These are phyloP conservation scores for Camellia granthamiana DNA, from an alignment of 148 eudicot species.

Conservation along the genomic window DNA sequence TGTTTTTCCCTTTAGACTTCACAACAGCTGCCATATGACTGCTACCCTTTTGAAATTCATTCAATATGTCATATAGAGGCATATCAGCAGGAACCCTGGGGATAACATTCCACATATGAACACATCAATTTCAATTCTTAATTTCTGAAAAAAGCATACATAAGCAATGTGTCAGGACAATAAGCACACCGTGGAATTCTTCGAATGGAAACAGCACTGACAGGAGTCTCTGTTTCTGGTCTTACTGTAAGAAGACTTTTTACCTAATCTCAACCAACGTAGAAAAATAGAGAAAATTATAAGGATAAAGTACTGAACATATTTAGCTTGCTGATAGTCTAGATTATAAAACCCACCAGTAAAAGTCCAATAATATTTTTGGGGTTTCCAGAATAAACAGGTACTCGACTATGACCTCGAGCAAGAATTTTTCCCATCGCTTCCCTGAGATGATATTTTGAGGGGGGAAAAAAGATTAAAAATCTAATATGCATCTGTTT, in stretches of 20 bases:
- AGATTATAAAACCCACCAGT: constrained; percentile 47
- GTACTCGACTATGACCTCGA: constrained; percentile 97
- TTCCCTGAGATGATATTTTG: constrained; percentile 57
- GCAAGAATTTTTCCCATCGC: constrained; percentile 98
- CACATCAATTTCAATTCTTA: not conserved
- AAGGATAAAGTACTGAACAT: not conserved
- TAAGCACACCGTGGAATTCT: constrained; percentile 76
- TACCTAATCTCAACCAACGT: constrained; percentile 44
- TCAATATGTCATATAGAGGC: constrained; percentile 91
- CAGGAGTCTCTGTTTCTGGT: constrained; percentile 97
- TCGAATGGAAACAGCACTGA: constrained; percentile 91
- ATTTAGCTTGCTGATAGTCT: not conserved
- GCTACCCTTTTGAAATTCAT: constrained; percentile 89
- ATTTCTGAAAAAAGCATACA: not conserved
- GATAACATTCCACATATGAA: constrained; percentile 6
- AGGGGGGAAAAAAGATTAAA: not conserved
- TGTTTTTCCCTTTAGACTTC: constrained; percentile 50
- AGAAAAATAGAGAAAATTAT: constrained; percentile 13
- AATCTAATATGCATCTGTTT: not conserved
- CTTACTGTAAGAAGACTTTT: constrained; percentile 96
- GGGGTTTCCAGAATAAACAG: constrained; percentile 92
- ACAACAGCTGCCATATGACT: constrained; percentile 98
- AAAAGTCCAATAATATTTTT: constrained; percentile 92
- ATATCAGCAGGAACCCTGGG: constrained; percentile 86
- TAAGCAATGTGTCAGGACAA: not conserved